Evolutionary conservation across 352 stramenopile genomes (phyloP), one percentile per base, ranked within the genome.

Genomic region (Phytophthora cajani): DNA sequence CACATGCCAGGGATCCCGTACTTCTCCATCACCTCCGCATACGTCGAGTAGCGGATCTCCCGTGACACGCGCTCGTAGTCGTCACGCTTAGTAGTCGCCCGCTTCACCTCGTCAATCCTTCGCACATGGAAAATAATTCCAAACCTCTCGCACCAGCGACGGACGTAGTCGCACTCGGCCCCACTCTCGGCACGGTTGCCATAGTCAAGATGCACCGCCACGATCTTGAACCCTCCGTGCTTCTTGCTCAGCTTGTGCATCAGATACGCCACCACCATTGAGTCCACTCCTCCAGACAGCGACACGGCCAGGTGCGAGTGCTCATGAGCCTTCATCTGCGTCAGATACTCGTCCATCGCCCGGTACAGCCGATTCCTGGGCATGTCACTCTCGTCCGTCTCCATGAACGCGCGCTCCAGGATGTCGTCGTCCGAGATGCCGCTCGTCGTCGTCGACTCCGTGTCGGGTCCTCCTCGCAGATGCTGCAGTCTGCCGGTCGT

Each of bases 181-280:
- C 47, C 67, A 61, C 93, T 98, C 72, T 99, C 97, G 12, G 88
- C 79, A 17, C 97, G 91, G 78, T 99, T 99, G 16, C 86, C 95
- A 79, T 99, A 99, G 78, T 99, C 94, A 71, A 99, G 93, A 84
- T 99, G 97, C 57, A 99, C 90, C 4, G 92, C 95, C 51, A 97
- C 80, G 59, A 99, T 81, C 32, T 42, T 58, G 57, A 82, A 93
- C 19, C 80, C 72, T 70, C 80, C 79, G 62, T 93, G 82, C 23
- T 78, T 71, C 0, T 70, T 58, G 2, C 82, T 82, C 30, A 99
- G 79, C 52, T 94, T 88, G 58, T 94, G 82, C 38, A 99, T 86
- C 61, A 98, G 79, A 65, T 96, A 91, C 46, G 93, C 93, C 66
- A 99, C 93, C 17, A 99, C 97, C 97, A 99, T 99, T 57, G 94